Conservation (phyloP, 345 rosid species). For the Arabidopsis suecica region DNA sequence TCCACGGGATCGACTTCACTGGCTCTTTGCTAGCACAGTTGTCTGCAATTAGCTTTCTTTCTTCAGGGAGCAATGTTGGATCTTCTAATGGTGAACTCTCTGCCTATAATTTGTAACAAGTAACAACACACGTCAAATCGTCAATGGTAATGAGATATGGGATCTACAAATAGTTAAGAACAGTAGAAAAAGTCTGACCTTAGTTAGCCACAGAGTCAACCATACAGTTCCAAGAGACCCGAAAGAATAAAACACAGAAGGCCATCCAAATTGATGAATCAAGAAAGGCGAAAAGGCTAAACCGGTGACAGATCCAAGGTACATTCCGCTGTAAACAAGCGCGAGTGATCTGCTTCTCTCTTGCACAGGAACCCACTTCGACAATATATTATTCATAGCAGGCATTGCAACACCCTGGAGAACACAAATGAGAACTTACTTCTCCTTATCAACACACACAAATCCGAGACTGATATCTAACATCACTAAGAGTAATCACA, state of each 20-base stretch:
- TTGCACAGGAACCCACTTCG: constrained; percentile 91
- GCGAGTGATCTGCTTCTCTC: constrained; percentile 96
- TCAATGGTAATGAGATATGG: neutral
- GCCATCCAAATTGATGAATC: constrained; percentile 93
- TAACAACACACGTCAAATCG: constrained; percentile 23
- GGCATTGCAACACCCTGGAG: constrained; percentile 98
- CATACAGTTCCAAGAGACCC: constrained; percentile 94
- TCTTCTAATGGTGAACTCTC: constrained; percentile 86
- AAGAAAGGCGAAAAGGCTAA: constrained; percentile 90
- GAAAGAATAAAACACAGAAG: constrained; percentile 92
- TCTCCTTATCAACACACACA: neutral
- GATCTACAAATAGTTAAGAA: neutral
- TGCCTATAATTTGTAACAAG: constrained; percentile 56
- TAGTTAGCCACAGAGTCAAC: constrained; percentile 76
- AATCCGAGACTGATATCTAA: neutral
- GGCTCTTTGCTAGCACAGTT: constrained; percentile 66
- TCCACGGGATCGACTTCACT: constrained; percentile 85
- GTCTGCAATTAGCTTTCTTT: constrained; percentile 66
- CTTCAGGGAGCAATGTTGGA: constrained; percentile 67
- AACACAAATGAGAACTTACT: constrained; percentile 22
- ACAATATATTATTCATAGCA: constrained; percentile 93
- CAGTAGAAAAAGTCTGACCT: constrained; percentile 52
- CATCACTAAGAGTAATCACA: neutral
- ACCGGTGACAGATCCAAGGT: constrained; percentile 94
- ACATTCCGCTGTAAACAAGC: constrained; percentile 94